phyloP scores from a whole-genome alignment of 78 protist species.

The Polysphondylium violaceum region DNA sequence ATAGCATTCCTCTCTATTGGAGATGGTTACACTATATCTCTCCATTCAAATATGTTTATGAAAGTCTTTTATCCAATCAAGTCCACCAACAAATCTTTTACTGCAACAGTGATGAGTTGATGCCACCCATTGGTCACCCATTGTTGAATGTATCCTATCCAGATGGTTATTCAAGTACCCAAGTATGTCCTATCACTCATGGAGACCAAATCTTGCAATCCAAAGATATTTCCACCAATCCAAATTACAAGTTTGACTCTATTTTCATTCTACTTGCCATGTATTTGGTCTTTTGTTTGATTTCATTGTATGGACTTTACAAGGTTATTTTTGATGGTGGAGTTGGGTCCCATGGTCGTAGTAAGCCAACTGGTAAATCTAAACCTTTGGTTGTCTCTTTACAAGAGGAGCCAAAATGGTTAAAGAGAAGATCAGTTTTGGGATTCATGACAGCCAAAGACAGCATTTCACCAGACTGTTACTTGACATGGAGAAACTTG shows the following conservation, averaged over 20 bases:
- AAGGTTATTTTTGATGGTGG: conserved; percentile 3
- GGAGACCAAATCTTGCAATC: conserved; percentile 23
- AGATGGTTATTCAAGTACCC: conserved; percentile 35
- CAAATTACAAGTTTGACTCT: background rate
- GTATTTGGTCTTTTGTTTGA: conserved; percentile 11
- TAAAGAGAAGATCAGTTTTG: conserved; percentile 1
- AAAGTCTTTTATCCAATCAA: conserved; percentile 43
- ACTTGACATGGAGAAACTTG: conserved; percentile 30
- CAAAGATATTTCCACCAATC: conserved; percentile 12
- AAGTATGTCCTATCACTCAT: conserved; percentile 41
- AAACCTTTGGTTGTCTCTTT: too few relatives aligned
- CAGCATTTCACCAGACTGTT: conserved; percentile 13
- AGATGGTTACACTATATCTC: conserved; percentile 71
- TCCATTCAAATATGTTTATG: conserved; percentile 71
- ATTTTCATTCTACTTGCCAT: conserved; percentile 22
- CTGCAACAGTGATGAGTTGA: conserved; percentile 26
- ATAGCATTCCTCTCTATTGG: conserved; percentile 37
- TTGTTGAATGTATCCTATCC: conserved; percentile 27
- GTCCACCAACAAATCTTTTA: conserved; percentile 10
- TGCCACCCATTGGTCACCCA: conserved; percentile 64
- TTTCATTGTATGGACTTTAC: conserved; percentile 9
- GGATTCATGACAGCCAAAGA: conserved; percentile 15
- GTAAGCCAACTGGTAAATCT: too few relatives aligned
- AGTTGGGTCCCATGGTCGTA: too few relatives aligned
- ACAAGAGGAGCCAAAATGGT: background rate